phyloP scores from a whole-genome alignment of 495 filamentous ascomycete species.

The Recurvomyces mirabilis region DNA sequence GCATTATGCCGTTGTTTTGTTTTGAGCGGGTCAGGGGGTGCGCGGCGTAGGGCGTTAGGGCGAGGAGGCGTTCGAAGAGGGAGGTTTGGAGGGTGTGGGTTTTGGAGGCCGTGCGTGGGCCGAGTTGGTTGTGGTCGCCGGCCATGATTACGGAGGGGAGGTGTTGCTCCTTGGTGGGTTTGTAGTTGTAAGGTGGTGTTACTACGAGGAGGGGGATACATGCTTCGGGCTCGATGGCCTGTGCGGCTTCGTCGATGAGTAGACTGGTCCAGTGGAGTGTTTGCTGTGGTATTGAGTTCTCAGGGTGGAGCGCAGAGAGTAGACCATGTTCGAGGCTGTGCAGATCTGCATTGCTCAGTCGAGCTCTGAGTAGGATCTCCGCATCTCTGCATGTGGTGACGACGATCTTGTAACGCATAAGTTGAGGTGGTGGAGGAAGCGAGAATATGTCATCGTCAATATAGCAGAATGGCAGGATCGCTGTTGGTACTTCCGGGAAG shows the following conservation, averaged over 20 bases:
- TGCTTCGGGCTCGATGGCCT: slow-evolving; percentile 44
- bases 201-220: slow-evolving; percentile 40
- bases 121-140: slow-evolving; percentile 45
- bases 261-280: slow-evolving; percentile 43
- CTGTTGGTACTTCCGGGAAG: slow-evolving; percentile 38
- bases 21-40: slow-evolving; percentile 37
- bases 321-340: slow-evolving; percentile 24
- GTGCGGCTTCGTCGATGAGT: slow-evolving; percentile 47
- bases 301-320: slow-evolving; percentile 24
- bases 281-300: slow-evolving; percentile 6
- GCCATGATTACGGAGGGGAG: slow-evolving; percentile 43
- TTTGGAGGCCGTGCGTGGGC: slow-evolving; percentile 37
- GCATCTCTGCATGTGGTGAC: slow-evolving; percentile 43
- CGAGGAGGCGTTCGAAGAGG: slow-evolving; percentile 42
- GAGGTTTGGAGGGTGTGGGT: slow-evolving; percentile 34
- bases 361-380: slow-evolving; percentile 38
- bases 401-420: slow-evolving; percentile 42
- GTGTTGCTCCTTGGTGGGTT: slow-evolving; percentile 14
- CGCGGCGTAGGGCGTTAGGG: slow-evolving; percentile 34
- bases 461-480: slow-evolving; percentile 39
- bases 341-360: slow-evolving; percentile 40
- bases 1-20: slow-evolving; percentile 16
- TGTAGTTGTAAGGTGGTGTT: slow-evolving; percentile 32
- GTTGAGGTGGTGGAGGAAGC: slow-evolving; percentile 36
- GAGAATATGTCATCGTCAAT: slow-evolving; percentile 37